These are phyloP conservation scores for Artemisia annua DNA, from an alignment of 129 eudicot species.

Conservation along the genomic window DNA sequence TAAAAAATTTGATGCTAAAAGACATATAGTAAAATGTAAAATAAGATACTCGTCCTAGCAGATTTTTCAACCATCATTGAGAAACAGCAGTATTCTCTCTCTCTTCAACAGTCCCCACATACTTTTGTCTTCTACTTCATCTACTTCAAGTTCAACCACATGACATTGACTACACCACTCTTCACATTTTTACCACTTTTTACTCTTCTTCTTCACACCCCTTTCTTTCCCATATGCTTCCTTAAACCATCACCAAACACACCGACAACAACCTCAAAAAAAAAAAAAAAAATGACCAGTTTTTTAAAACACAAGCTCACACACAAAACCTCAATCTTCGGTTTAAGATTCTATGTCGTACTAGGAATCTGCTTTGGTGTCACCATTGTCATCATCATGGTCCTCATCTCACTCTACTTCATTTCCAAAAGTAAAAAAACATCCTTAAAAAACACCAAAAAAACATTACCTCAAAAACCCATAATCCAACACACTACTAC, in stretches of 20 bases:
- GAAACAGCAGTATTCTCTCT: constrained; percentile 12
- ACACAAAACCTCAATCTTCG: constrained; percentile 67
- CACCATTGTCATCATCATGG: constrained; percentile 51
- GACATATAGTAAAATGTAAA: not conserved
- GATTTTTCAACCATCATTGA: constrained; percentile 23
- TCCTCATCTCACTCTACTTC: constrained; percentile 68
- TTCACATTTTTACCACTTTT: not conserved
- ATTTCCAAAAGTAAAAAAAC: constrained; percentile 46
- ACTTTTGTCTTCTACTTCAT: constrained; percentile 26
- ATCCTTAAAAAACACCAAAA: not conserved
- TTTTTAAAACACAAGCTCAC: constrained; percentile 56
- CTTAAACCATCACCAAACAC: not conserved
- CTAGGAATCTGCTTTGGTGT: constrained; percentile 74
- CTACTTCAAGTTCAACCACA: not conserved
- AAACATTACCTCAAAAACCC: constrained; percentile 55
- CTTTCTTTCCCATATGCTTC: not conserved
- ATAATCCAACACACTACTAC: constrained; percentile 58
- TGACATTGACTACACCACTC: not conserved
- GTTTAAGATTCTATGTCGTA: constrained; percentile 73
- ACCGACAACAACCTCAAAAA: constrained; percentile 19
- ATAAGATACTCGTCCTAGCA: not conserved
- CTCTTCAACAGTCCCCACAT: constrained; percentile 16
- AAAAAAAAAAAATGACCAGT: constrained; percentile 33
- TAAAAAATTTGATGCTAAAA: not conserved
- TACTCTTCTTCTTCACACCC: constrained; percentile 8